phyloP scores from a whole-genome alignment of 305 asterid genomes.

The Petunia hybrid region DNA sequence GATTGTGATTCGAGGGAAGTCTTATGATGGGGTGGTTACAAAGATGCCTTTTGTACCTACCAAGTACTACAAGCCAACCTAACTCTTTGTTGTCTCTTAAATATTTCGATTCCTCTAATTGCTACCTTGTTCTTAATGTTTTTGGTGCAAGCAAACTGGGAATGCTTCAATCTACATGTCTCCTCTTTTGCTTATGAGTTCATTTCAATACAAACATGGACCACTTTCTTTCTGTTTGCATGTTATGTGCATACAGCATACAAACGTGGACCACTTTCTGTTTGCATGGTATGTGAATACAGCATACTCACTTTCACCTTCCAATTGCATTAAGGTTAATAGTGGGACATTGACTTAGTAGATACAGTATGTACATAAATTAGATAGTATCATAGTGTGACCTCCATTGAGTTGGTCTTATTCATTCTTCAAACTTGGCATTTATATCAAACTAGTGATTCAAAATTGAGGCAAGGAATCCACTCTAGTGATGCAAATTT shows the following conservation, averaged over 20 bases:
- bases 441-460: not conserved
- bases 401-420: not conserved
- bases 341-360: not conserved
- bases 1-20: constrained; percentile 82
- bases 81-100: constrained; percentile 32
- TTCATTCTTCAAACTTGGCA: not conserved
- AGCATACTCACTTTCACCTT: not conserved
- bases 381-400: not conserved
- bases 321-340: not conserved
- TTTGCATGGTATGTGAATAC: not conserved
- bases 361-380: not conserved
- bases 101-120: constrained; percentile 15
- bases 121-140: constrained; percentile 18
- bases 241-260: not conserved
- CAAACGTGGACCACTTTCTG: not conserved
- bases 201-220: not conserved
- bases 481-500: too few relatives aligned
- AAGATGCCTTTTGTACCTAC: constrained; percentile 96
- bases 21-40: constrained; percentile 79
- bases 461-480: too few relatives aligned
- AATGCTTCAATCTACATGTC: constrained; percentile 19
- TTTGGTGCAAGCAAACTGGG: not conserved
- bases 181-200: constrained; percentile 14
- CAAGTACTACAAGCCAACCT: constrained; percentile 83
- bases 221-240: not conserved